phyloP scores from a whole-genome alignment of 495 filamentous ascomycete species.

The Annulohypoxylon nitens region DNA sequence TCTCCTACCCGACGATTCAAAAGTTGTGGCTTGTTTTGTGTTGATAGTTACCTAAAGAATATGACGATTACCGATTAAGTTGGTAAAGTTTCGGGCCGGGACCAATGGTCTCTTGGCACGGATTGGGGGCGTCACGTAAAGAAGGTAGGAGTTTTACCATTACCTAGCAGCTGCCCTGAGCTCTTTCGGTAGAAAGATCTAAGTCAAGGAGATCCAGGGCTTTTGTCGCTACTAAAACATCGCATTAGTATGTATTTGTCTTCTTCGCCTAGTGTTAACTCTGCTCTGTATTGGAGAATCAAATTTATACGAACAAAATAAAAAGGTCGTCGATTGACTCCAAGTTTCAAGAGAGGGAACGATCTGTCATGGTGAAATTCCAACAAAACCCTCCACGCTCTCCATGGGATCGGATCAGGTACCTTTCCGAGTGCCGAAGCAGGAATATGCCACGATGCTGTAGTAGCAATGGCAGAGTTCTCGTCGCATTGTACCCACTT shows the following conservation, averaged over 20 bases:
- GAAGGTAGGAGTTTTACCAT: slow-evolving; percentile 5
- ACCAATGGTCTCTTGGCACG: slow-evolving; percentile 3
- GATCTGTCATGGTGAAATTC: slow-evolving; percentile 18
- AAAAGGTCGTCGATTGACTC: slow-evolving; percentile 15
- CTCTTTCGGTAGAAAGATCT: neutral
- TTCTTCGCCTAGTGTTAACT: neutral
- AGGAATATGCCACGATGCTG: slow-evolving; percentile 23
- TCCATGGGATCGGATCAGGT: slow-evolving; percentile 27
- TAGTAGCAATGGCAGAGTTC: neutral
- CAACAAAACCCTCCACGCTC: slow-evolving; percentile 14
- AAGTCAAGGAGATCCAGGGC: neutral
- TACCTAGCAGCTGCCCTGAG: neutral
- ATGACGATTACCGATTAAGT: neutral
- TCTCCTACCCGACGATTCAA: neutral
- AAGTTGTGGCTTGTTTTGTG: neutral
- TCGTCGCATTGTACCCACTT: slow-evolving; percentile 31
- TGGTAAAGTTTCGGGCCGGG: slow-evolving; percentile 13
- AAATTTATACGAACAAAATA: slow-evolving; percentile 5
- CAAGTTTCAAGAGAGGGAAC: slow-evolving; percentile 33
- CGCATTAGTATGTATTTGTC: neutral
- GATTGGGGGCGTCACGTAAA: slow-evolving; percentile 3
- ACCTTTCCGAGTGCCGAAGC: slow-evolving; percentile 33
- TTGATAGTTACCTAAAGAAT: slow-evolving; percentile 6
- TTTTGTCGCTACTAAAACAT: slow-evolving; percentile 9
- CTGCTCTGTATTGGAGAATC: slow-evolving; percentile 2